phyloP scores from a whole-genome alignment of 805 yeast genomes.

The Wickerhamiella bombiphila region DNA sequence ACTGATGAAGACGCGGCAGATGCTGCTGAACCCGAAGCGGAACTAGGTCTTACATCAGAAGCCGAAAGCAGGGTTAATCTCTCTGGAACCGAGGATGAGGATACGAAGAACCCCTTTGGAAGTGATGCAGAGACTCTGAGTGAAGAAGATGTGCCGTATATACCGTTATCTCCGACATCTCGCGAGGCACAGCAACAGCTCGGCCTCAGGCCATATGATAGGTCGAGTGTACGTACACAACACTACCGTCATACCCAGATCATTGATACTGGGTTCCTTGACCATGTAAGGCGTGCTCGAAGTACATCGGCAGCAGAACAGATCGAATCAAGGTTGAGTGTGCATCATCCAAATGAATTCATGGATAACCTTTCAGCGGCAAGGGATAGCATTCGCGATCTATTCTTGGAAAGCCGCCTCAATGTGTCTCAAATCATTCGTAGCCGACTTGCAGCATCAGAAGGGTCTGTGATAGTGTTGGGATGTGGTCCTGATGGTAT shows the following conservation, averaged over 20 bases:
- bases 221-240: no score
- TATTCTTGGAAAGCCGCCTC: constrained; percentile 23
- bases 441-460: constrained; percentile 39
- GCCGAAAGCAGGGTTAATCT: not conserved
- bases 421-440: constrained; percentile 26
- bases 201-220: no score
- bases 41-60: not conserved
- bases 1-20: not conserved
- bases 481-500: constrained; percentile 21
- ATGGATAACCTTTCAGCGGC: not conserved
- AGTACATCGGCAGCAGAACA: not conserved
- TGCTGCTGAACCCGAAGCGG: not conserved
- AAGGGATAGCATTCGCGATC: constrained; percentile 1
- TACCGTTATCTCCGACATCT: no score
- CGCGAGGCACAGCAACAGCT: no score
- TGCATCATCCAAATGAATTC: constrained; percentile 2
- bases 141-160: no score
- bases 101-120: no score
- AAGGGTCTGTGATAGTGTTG: constrained; percentile 27
- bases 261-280: no score
- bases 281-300: no score
- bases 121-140: no score
- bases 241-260: no score
- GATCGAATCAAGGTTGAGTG: not conserved
- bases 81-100: no score